Base-by-base conservation (phyloP, 768 basidiomycete species). In the Hirschioporus abietinus region DNA sequence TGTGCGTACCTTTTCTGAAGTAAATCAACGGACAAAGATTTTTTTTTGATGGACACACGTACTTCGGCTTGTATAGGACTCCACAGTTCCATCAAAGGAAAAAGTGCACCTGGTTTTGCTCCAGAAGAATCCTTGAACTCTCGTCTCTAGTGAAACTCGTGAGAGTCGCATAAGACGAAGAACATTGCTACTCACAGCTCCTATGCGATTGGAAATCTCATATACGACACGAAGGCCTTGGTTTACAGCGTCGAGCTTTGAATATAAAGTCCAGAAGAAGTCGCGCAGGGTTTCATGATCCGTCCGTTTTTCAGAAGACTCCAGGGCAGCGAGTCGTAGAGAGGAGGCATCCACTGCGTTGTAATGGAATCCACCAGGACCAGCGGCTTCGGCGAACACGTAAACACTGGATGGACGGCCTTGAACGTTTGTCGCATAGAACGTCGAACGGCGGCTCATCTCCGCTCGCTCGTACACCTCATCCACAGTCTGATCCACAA, bases 241-340 rank as follows among this genome's bases (percentile, higher is more conserved):
- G 17, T 91, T 84, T 23, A 99, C 92, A 34, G 97, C 97, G 73
- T 95, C 90, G 61, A 99, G 73, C 76, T 99, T 99, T 18, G 95
- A 97, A 75, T 94, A 99, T 18, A 96, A 74, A 1, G 96, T 97
- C 96, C 96, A 99, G 76, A 99, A 99, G 36, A 99, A 82, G 75
- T 99, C 97, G 67, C 81, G 84, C 65, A 99, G 76, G 17, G 91
- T 90, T 72, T 96, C 95, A 67, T 93, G 92, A 71, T 97, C 92
- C 20, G 83, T 80, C 35, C 86, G 84, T 68, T 88, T 91, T 0
- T 87, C 79, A 20, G 88, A 85, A 7, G 88, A 86, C 72, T 94
- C 93, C 69, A 94, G 75, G 1, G 89, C 89, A 20, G 88, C 82
- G 27, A 92, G 81, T 57, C 93, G 84, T 66, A 95, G 76, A 25